Conservation (phyloP, 116 monocot species). For the Thalassia testudinum region DNA sequence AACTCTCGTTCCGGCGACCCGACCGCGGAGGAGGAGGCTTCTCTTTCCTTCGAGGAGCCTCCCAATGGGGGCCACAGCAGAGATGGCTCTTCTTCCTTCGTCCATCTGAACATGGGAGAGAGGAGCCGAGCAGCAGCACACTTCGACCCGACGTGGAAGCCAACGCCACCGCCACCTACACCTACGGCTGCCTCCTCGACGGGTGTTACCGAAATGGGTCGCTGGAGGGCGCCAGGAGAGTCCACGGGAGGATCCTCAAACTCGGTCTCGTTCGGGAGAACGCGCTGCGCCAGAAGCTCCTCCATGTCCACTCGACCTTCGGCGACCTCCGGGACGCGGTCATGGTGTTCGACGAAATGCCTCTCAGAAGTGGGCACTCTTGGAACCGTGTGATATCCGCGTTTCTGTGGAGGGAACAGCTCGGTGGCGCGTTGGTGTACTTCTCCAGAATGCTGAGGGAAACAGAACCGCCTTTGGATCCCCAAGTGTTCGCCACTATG, state of each 20-base stretch:
- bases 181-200: conserved; percentile 21
- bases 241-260: conserved; percentile 34
- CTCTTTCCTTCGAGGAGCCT: no score
- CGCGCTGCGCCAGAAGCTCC: conserved; percentile 10
- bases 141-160: no score
- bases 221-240: conserved; percentile 12
- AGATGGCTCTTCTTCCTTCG: no score
- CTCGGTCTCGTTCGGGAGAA: conserved; percentile 15
- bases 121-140: no score
- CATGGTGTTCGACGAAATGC: conserved; percentile 46
- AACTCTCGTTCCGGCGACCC: no score
- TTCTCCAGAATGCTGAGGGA: conserved; percentile 27
- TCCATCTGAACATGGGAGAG: no score
- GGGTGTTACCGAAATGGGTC: conserved; percentile 19
- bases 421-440: conserved; percentile 8
- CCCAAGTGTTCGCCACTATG: conserved; percentile 16
- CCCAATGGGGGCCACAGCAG: no score
- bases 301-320: conserved; percentile 14
- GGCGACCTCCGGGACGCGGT: conserved; percentile 17
- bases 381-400: conserved; percentile 27
- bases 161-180: no score
- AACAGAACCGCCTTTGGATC: conserved; percentile 1
- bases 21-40: no score
- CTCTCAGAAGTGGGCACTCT: conserved; percentile 19
- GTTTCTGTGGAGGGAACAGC: conserved; percentile 22